Evolutionary conservation across 2,329 filamentous ascomycete genomes (phyloP), one percentile per base, ranked within the genome.

Genomic region (Capronia coronata): DNA sequence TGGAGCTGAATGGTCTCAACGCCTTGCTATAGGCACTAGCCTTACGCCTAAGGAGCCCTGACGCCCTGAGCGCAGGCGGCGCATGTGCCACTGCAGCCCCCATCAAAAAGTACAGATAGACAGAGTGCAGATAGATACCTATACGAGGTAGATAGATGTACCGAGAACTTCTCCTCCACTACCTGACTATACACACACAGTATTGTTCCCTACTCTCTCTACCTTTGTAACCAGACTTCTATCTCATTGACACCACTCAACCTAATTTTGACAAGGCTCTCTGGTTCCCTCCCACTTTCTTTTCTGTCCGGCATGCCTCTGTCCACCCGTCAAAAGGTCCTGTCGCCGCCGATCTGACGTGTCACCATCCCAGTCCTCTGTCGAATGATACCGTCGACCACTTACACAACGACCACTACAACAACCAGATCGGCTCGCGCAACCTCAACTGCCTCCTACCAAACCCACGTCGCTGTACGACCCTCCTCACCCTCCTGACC

Each of bases 401-500:
- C 34, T 21, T 23, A 18, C 47, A 34, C 30, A 27, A 21, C 25
- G 13, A 29, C 23, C 19, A 21, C 25, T 21, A 29, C 23, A 27
- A 21, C 39, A 38, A n/a, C 34, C 27, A 48, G 38, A 43, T 43
- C 39, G 30, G 21, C 32, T 30, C 38, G 46, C 43, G 18, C 49
- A 38, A 46, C 22, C 34, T 41, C 38, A 25, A 41, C 38, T 23
- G 21, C 38, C 13, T 41, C 38, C 19, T 14, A 23, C 16, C 10
- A 41, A 19, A 41, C 38, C 38, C 22, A 25, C 38, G 38, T 25
- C 37, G 35, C 25, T 37, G 49, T 52, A 44, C 39, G 16, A 52
- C 49, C n/a, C 25, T 48, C 30, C 39, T 41, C 44, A 52, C 23
- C 45, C n/a, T n/a, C n/a, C n/a, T n/a, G n/a, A n/a, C 49, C n/a